These are phyloP conservation scores for Colletotrichum destructivum DNA, from an alignment of 2,329 filamentous ascomycete genomes.

Conservation along the genomic window DNA sequence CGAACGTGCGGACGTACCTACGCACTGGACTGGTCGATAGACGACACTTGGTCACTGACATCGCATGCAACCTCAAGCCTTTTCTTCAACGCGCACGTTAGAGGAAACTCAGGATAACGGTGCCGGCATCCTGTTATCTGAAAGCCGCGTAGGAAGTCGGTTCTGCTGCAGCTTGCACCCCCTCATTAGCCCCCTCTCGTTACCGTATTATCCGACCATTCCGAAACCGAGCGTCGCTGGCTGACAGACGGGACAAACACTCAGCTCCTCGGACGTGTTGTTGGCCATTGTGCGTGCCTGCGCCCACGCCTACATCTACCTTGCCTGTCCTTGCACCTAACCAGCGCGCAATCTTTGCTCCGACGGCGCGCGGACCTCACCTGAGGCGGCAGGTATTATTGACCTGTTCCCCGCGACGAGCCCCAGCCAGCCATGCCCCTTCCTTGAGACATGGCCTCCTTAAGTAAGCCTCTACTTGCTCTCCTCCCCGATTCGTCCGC, in stretches of 20 bases:
- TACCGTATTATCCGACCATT: constrained; percentile 30
- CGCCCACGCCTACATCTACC: constrained; percentile 7
- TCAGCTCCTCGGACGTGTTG: neutral
- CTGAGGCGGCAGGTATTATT: constrained; percentile 32
- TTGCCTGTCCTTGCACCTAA: constrained; percentile 32
- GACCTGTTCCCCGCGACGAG: constrained; percentile 23
- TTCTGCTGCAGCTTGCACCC: constrained; percentile 11
- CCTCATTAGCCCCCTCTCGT: constrained; percentile 3
- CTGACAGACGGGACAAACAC: constrained; percentile 12
- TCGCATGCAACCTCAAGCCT: constrained; percentile 31
- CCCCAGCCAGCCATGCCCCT: constrained; percentile 27
- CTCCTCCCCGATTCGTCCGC: neutral
- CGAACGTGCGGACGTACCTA: constrained; percentile 19
- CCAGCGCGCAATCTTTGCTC: constrained; percentile 1
- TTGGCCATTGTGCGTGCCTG: constrained; percentile 6
- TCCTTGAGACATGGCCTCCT: constrained; percentile 42
- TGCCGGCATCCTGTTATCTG: constrained; percentile 23
- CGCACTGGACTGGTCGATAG: constrained; percentile 21
- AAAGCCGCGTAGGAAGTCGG: constrained; percentile 29
- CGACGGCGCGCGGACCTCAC: constrained; percentile 21
- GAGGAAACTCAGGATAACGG: constrained; percentile 16
- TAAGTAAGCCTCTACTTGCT: constrained; percentile 35
- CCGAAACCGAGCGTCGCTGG: constrained; percentile 37
- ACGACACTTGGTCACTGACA: constrained; percentile 27
- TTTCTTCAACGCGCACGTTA: constrained; percentile 18